A percentile compares a stretch with the other conserved stretches of the same genome.
phyloP scores from a whole-genome alignment of 345 rosid genomes.

The Geranium brycei region DNA sequence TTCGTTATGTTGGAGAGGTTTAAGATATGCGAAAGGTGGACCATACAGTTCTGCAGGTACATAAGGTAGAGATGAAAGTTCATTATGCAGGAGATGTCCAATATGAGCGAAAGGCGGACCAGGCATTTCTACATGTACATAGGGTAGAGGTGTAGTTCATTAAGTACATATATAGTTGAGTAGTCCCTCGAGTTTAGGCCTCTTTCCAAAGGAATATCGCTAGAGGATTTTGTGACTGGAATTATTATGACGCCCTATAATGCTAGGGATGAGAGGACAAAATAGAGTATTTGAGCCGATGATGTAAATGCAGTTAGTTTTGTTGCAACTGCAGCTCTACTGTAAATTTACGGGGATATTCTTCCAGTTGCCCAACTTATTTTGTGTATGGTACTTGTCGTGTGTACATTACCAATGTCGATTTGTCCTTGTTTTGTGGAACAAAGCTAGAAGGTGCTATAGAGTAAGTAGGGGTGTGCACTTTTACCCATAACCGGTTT shows the following conservation, averaged over 20 bases:
- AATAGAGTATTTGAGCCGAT: slow-evolving; percentile 68
- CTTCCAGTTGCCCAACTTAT: slow-evolving; percentile 19
- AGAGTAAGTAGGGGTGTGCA: not conserved
- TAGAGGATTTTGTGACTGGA: slow-evolving; percentile 27
- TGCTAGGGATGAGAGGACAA: slow-evolving; percentile 64
- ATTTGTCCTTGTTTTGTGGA: slow-evolving; percentile 21
- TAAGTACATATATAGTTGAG: slow-evolving; percentile 26
- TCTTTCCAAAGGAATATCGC: no score
- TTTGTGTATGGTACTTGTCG: slow-evolving; percentile 21
- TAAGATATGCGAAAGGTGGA: slow-evolving; percentile 20
- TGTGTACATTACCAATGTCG: slow-evolving; percentile 26
- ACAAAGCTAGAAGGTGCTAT: slow-evolving; percentile 17
- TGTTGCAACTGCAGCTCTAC: slow-evolving; percentile 53
- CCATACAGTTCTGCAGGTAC: slow-evolving; percentile 10
- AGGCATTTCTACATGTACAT: no score
- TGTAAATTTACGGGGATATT: slow-evolving; percentile 26
- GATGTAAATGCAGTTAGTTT: slow-evolving; percentile 73
- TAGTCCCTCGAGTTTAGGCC: no score
- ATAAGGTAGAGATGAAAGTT: no score
- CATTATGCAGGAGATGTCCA: no score
- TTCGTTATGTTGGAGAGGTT: slow-evolving; percentile 23
- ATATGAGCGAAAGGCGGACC: no score
- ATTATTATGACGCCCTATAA: slow-evolving; percentile 57
- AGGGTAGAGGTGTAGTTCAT: not conserved
- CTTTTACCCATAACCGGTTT: no score